A percentile compares a stretch with the other conserved stretches of the same genome.
These are phyloP conservation scores for Tylopilus orsonianus DNA, from an alignment of 1,284 basidiomycete genomes.

Conservation along the genomic window DNA sequence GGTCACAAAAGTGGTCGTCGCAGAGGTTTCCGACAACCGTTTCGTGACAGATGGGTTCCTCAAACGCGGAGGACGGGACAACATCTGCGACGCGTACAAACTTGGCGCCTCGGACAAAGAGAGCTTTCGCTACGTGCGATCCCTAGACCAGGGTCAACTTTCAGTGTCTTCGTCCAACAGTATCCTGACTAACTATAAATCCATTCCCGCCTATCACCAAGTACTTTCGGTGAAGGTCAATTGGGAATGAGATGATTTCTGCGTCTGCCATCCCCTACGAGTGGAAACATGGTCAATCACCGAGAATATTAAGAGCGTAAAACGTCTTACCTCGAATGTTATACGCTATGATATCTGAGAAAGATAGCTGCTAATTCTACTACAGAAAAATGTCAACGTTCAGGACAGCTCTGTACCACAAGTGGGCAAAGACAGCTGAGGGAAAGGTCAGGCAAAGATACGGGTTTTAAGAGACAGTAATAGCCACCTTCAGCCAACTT, in stretches of 20 bases:
- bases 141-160: conserved; percentile 38
- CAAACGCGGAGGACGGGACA: conserved; percentile 27
- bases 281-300: background rate
- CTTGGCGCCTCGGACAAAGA: conserved; percentile 32
- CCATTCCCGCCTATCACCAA: conserved; percentile 57
- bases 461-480: conserved; percentile 3
- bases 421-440: background rate
- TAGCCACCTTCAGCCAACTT: background rate
- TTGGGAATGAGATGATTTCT: background rate
- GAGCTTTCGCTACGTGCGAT: conserved; percentile 46
- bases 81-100: conserved; percentile 48
- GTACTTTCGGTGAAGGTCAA: conserved; percentile 22
- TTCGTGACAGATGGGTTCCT: conserved; percentile 36
- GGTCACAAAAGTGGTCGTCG: conserved; percentile 40
- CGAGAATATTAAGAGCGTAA: background rate
- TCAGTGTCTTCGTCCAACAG: background rate
- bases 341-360: background rate
- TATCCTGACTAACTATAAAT: conserved; percentile 48
- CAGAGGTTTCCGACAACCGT: conserved; percentile 47
- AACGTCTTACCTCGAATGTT: background rate
- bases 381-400: background rate
- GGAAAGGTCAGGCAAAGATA: background rate
- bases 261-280: conserved; percentile 5
- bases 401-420: conserved; percentile 1
- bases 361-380: background rate